Evolutionary conservation across 2,329 filamentous ascomycete genomes (phyloP).

Genomic region (Tolypocladium paradoxum): DNA sequence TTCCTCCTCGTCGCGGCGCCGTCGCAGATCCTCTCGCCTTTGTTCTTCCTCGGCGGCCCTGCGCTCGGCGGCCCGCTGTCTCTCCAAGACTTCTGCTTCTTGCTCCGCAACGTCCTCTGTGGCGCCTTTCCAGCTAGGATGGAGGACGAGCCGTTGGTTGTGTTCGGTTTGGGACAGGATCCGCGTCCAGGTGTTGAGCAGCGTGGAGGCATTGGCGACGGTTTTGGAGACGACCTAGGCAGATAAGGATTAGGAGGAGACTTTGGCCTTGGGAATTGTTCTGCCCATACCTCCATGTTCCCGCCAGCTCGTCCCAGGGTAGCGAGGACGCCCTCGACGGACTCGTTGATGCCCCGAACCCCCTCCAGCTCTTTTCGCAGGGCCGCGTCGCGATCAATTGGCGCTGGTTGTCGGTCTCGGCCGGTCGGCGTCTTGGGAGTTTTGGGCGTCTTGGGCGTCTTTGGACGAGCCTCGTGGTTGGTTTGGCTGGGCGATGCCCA

Average conservation of each 20-base stretch:
- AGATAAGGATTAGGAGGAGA: conserved; percentile 19
- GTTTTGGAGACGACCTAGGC: conserved; percentile 67
- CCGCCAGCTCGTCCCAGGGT: conserved; percentile 61
- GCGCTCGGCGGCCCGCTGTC: conserved; percentile 68
- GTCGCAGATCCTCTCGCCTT: conserved; percentile 58
- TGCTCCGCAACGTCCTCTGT: conserved; percentile 77
- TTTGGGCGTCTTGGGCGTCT: conserved; percentile 34
- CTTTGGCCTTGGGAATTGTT: not conserved
- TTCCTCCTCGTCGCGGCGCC: conserved; percentile 53
- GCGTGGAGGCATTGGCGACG: conserved; percentile 74
- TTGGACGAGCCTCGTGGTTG: conserved; percentile 17
- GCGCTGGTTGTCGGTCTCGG: conserved; percentile 29
- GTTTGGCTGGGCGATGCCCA: conserved; percentile 33
- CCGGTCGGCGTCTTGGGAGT: conserved; percentile 34
- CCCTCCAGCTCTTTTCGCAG: conserved; percentile 72
- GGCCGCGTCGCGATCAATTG: conserved; percentile 57
- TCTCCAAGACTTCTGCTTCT: conserved; percentile 65
- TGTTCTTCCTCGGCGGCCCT: conserved; percentile 69
- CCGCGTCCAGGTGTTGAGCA: conserved; percentile 90
- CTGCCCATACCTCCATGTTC: conserved; percentile 58
- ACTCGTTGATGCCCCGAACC: conserved; percentile 75
- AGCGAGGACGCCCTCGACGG: conserved; percentile 68
- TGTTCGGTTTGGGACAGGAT: conserved; percentile 97
- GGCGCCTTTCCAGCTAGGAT: conserved; percentile 82
- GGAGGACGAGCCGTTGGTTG: conserved; percentile 83